Conservation (phyloP, 2,329 filamentous ascomycete species). For the Paracoccidioides brasiliensis region DNA sequence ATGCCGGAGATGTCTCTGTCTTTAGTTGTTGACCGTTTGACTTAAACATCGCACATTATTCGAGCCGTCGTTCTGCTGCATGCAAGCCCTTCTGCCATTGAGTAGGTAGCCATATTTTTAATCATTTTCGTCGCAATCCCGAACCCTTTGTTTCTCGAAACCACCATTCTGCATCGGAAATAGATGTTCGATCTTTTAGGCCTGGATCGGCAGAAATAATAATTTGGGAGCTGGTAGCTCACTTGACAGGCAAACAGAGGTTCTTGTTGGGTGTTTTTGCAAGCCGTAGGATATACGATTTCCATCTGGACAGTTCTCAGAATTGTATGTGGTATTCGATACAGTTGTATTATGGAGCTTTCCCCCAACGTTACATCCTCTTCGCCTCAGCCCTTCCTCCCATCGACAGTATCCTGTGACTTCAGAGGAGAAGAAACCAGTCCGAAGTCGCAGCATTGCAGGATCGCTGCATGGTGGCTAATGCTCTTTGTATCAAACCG, state of each 20-base stretch:
- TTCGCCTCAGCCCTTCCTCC: neutral
- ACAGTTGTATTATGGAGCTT: neutral
- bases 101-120: conserved; percentile 1
- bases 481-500: conserved; percentile 3
- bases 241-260: conserved; percentile 1
- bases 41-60: neutral
- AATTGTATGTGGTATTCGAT: neutral
- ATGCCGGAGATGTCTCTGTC: neutral
- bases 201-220: conserved; percentile 4
- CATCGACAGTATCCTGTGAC: neutral
- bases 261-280: neutral
- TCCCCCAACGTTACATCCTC: neutral
- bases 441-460: neutral
- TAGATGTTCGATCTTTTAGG: conserved; percentile 1
- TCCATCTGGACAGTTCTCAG: neutral
- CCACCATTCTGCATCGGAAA: conserved; percentile 1
- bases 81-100: neutral
- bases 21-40: neutral
- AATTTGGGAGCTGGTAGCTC: neutral
- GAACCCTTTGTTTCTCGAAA: conserved; percentile 2
- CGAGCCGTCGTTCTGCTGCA: neutral
- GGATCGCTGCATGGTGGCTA: conserved; percentile 2
- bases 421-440: neutral
- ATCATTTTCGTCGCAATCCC: neutral
- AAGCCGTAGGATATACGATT: neutral